phyloP scores from a whole-genome alignment of 495 filamentous ascomycete species.

The Podospora bellae-mahoneyi region DNA sequence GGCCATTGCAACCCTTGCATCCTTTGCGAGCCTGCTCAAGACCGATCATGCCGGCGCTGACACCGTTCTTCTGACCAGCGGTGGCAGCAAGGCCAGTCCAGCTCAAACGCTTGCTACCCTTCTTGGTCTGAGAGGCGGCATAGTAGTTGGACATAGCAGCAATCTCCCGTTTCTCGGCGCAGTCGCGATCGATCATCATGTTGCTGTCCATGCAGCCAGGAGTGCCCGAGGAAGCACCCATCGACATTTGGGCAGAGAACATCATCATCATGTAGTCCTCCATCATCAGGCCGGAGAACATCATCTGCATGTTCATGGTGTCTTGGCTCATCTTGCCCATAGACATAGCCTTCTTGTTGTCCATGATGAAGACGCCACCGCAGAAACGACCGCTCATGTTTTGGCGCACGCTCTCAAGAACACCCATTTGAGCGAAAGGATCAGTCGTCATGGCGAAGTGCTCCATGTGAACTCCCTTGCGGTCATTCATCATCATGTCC shows the following conservation, averaged over 20 bases:
- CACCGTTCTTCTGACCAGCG: constrained; percentile 27
- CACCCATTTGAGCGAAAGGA: constrained; percentile 37
- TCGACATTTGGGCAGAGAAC: constrained; percentile 28
- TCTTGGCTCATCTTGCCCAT: background rate
- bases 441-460: constrained; percentile 39
- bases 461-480: constrained; percentile 31
- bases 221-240: constrained; percentile 6
- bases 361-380: constrained; percentile 38
- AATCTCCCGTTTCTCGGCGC: constrained; percentile 41
- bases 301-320: background rate
- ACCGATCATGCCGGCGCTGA: constrained; percentile 27
- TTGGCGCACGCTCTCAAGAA: constrained; percentile 34
- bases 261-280: constrained; percentile 30
- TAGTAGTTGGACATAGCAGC: constrained; percentile 35
- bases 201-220: constrained; percentile 23
- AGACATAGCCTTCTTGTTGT: constrained; percentile 9
- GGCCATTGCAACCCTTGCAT: constrained; percentile 28
- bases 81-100: constrained; percentile 36
- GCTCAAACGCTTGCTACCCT: constrained; percentile 33
- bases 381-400: constrained; percentile 35
- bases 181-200: constrained; percentile 35
- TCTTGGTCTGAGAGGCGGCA: constrained; percentile 23
- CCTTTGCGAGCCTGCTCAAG: constrained; percentile 32
- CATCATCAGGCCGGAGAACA: constrained; percentile 26
- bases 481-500: constrained; percentile 4